Percentiles rank a stretch among this genome's conserved stretches.
Conservation (phyloP, 2,329 filamentous ascomycete species). For the Cladorrhinum sp. region DNA sequence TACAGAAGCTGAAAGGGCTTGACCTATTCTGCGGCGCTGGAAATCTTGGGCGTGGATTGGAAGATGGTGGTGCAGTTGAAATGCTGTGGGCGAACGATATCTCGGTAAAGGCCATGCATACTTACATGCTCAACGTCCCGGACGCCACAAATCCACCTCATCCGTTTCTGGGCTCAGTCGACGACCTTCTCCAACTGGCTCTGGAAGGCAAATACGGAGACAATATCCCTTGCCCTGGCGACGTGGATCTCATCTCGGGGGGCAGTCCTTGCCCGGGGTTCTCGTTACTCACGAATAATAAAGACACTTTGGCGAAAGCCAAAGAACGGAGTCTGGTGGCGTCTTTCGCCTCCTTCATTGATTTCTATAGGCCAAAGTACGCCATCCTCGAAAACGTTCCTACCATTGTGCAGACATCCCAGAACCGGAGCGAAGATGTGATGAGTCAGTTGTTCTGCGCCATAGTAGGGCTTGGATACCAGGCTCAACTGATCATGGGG, state of each 20-base stretch:
- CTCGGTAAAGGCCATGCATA: slow-evolving; percentile 61
- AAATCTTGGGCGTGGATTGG: slow-evolving; percentile 72
- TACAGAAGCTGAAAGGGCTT: slow-evolving; percentile 53
- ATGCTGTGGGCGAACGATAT: slow-evolving; percentile 70
- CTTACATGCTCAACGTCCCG: slow-evolving; percentile 65
- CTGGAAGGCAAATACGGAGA: slow-evolving; percentile 48
- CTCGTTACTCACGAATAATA: slow-evolving; percentile 60
- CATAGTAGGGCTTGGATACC: slow-evolving; percentile 74
- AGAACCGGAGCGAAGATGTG: slow-evolving; percentile 54
- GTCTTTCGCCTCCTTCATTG: slow-evolving; percentile 70
- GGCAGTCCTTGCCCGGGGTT: slow-evolving; percentile 80
- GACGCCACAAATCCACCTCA: slow-evolving; percentile 39
- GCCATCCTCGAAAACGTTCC: slow-evolving; percentile 76
- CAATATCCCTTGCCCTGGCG: slow-evolving; percentile 55
- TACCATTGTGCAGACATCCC: slow-evolving; percentile 52
- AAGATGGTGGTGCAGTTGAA: slow-evolving; percentile 64
- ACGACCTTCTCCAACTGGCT: slow-evolving; percentile 59
- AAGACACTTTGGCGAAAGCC: slow-evolving; percentile 51
- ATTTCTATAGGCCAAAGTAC: slow-evolving; percentile 72
- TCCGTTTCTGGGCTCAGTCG: slow-evolving; percentile 69
- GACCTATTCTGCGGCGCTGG: slow-evolving; percentile 78
- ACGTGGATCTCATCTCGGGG: slow-evolving; percentile 66
- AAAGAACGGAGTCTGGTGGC: slow-evolving; percentile 76
- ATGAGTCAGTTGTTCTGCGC: slow-evolving; percentile 71
- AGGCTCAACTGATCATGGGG: slow-evolving; percentile 63